Percentiles rank a stretch among this genome's conserved stretches.
These are phyloP conservation scores for Houttuynia cordata DNA, from an alignment of 164 flowering plant genomes.

Conservation along the genomic window DNA sequence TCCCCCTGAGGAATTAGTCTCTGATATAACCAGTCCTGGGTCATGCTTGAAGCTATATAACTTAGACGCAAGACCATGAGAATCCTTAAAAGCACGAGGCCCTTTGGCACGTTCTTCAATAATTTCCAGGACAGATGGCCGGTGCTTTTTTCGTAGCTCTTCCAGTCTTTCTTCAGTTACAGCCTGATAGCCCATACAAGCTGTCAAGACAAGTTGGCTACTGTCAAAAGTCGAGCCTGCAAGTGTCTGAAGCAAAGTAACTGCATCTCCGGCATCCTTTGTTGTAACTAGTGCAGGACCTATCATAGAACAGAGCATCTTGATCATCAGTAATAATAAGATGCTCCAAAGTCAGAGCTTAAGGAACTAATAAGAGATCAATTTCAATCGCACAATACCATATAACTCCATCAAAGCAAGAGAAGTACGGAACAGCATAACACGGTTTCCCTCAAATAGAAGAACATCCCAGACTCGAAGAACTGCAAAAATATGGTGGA, in stretches of 20 bases:
- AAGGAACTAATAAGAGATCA: slow-evolving; percentile 1
- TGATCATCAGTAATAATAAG: neutral
- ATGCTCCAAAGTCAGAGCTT: neutral
- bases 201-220: slow-evolving; percentile 96
- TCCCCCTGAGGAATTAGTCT: slow-evolving; percentile 23
- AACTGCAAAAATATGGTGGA: slow-evolving; percentile 35
- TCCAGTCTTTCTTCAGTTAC: slow-evolving; percentile 61
- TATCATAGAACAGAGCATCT: slow-evolving; percentile 12
- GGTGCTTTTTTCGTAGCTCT: slow-evolving; percentile 68
- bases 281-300: slow-evolving; percentile 98
- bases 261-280: slow-evolving; percentile 98
- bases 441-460: slow-evolving; percentile 91
- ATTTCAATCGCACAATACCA: slow-evolving; percentile 48
- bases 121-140: slow-evolving; percentile 53
- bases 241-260: slow-evolving; percentile 87
- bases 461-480: slow-evolving; percentile 99
- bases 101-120: slow-evolving; percentile 81
- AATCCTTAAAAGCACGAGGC: slow-evolving; percentile 50
- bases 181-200: slow-evolving; percentile 93
- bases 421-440: slow-evolving; percentile 88
- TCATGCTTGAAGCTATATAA: slow-evolving; percentile 70
- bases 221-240: slow-evolving; percentile 98
- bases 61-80: slow-evolving; percentile 73
- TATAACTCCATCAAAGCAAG: slow-evolving; percentile 96
- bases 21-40: slow-evolving; percentile 37